Evolutionary conservation across 768 basidiomycete species (phyloP).

Genomic region (Pisolithus albus): DNA sequence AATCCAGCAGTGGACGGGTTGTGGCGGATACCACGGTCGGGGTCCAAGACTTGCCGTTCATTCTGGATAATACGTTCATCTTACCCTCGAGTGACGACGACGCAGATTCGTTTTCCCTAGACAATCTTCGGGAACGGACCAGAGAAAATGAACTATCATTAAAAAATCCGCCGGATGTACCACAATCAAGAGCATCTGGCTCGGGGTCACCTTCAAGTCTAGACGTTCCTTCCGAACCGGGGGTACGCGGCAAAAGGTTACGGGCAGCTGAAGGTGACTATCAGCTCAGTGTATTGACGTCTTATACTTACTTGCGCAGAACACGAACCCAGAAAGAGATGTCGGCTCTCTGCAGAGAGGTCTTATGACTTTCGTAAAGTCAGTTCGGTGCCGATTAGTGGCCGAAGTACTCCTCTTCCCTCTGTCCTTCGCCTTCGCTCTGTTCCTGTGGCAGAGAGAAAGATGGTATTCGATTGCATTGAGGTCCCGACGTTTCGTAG

Average conservation of each 20-base stretch:
- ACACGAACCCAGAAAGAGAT: conserved; percentile 17
- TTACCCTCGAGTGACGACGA: neutral
- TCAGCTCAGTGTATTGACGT: neutral
- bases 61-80: neutral
- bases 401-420: conserved; percentile 14
- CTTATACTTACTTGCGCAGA: conserved; percentile 12
- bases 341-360: conserved; percentile 8
- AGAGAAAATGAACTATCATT: neutral
- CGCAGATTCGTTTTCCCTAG: neutral
- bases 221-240: neutral
- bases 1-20: neutral
- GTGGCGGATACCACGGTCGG: neutral
- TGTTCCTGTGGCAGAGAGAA: conserved; percentile 13
- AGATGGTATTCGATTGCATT: conserved; percentile 25
- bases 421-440: conserved; percentile 17
- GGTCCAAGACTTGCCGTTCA: neutral
- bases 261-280: neutral
- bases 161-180: neutral
- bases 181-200: neutral
- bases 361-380: conserved; percentile 12
- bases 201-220: neutral
- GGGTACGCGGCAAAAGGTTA: neutral
- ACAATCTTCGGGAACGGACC: neutral
- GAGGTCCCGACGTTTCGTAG: conserved; percentile 21
- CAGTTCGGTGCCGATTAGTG: conserved; percentile 25